phyloP scores from a whole-genome alignment of 2,329 filamentous ascomycete species.

The Cadophora luteo-olivacea region DNA sequence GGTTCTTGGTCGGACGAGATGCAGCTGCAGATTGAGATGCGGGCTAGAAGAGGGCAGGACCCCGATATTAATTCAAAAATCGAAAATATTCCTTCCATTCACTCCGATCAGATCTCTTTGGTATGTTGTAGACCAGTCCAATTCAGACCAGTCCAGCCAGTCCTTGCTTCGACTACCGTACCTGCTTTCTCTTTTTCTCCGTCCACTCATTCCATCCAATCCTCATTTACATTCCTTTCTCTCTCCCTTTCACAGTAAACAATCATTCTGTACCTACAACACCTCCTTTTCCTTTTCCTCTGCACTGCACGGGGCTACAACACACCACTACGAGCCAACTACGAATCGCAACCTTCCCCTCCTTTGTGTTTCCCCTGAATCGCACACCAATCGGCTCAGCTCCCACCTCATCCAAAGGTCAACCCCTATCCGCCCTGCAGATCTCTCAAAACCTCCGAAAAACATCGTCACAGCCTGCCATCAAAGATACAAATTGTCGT shows the following conservation, averaged over 20 bases:
- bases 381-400: constrained; percentile 12
- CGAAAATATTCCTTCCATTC: not conserved
- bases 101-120: too few relatives aligned
- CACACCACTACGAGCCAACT: not conserved
- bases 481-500: not conserved
- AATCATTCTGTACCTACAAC: not conserved
- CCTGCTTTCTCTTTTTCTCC: not conserved
- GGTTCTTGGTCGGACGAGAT: constrained; percentile 1
- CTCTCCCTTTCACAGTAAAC: not conserved
- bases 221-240: not conserved
- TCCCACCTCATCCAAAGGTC: not conserved
- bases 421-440: constrained; percentile 5
- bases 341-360: not conserved
- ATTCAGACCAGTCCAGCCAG: not conserved
- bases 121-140: not conserved
- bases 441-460: constrained; percentile 9
- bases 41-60: constrained; percentile 1
- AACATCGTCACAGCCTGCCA: constrained; percentile 8
- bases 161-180: not conserved
- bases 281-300: not conserved
- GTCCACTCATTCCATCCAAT: not conserved
- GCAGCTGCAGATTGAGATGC: not conserved
- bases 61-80: not conserved
- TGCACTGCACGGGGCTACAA: not conserved
- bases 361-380: constrained; percentile 4